A percentile compares a stretch with the other conserved stretches of the same genome.
Evolutionary conservation across 2,329 filamentous ascomycete species (phyloP).

Genomic region (Fusarium vanettenii): DNA sequence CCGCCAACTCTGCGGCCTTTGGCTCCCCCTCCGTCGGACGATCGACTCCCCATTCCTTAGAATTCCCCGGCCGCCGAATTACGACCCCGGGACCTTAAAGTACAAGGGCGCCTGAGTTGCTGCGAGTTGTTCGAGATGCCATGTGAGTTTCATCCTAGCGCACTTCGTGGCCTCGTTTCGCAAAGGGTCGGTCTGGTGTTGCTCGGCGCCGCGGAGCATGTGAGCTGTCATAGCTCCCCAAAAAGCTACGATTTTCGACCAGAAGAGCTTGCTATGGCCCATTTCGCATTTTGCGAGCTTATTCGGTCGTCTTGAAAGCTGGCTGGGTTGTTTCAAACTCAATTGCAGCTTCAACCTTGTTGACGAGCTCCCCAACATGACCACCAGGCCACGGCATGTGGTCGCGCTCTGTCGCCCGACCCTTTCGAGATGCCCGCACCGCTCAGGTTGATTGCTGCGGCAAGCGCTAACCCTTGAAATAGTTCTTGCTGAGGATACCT

Average conservation of each 20-base stretch:
- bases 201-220: constrained; percentile 1
- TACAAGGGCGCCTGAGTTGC: constrained; percentile 38
- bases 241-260: background rate
- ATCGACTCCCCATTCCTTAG: constrained; percentile 21
- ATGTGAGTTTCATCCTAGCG: constrained; percentile 48
- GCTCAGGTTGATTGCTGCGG: background rate
- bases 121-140: constrained; percentile 50
- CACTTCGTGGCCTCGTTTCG: constrained; percentile 16
- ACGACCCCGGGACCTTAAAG: constrained; percentile 29
- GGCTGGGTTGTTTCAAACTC: constrained; percentile 19
- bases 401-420: constrained; percentile 6
- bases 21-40: constrained; percentile 30
- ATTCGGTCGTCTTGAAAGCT: constrained; percentile 7
- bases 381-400: constrained; percentile 4
- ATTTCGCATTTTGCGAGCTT: constrained; percentile 16
- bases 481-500: constrained; percentile 55
- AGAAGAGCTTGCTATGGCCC: constrained; percentile 15
- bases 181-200: constrained; percentile 5
- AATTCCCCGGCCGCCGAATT: constrained; percentile 25
- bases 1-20: constrained; percentile 32
- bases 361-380: constrained; percentile 16
- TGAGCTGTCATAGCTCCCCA: constrained; percentile 23
- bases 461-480: constrained; percentile 33
- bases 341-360: constrained; percentile 35
- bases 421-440: constrained; percentile 9